Evolutionary conservation across 495 filamentous ascomycete species (phyloP).

Genomic region (Oidiodendron maius): DNA sequence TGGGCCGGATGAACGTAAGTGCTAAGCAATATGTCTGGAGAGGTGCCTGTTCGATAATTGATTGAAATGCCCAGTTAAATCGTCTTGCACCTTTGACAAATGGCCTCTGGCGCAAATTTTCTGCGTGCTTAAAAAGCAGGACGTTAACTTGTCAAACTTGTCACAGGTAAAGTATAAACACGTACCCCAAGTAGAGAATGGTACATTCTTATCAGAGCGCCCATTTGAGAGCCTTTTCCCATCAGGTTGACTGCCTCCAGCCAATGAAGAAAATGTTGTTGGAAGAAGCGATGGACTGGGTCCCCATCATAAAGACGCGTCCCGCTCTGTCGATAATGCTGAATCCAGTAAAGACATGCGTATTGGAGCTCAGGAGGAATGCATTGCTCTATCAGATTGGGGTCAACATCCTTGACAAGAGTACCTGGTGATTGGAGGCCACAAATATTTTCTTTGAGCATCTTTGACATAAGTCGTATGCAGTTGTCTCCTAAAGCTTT

Average conservation of each 20-base stretch:
- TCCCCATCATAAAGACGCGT: not conserved
- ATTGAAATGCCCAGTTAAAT: not conserved
- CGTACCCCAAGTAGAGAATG: not conserved
- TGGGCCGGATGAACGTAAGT: not conserved
- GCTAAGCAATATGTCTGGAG: not conserved
- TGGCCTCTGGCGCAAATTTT: not conserved
- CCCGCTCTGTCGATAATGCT: not conserved
- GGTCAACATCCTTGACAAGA: slow-evolving; percentile 16
- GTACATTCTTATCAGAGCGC: no score
- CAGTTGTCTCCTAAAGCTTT: slow-evolving; percentile 25
- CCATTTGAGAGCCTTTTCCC: slow-evolving; percentile 2
- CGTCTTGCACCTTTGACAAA: not conserved
- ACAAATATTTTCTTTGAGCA: slow-evolving; percentile 34
- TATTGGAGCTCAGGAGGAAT: slow-evolving; percentile 12
- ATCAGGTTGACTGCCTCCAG: slow-evolving; percentile 23
- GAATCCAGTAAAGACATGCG: no score
- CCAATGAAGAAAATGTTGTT: slow-evolving; percentile 30
- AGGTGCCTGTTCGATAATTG: not conserved
- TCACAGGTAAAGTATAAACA: not conserved
- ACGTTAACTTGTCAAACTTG: not conserved
- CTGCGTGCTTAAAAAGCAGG: not conserved
- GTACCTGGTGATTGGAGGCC: slow-evolving; percentile 24
- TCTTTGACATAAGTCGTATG: slow-evolving; percentile 27
- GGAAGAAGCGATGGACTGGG: slow-evolving; percentile 21
- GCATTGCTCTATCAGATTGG: not conserved